Percentiles rank a stretch among this genome's conserved stretches.
Conservation (phyloP, 495 filamentous ascomycete genomes). For the Corynascus novoguineensis region DNA sequence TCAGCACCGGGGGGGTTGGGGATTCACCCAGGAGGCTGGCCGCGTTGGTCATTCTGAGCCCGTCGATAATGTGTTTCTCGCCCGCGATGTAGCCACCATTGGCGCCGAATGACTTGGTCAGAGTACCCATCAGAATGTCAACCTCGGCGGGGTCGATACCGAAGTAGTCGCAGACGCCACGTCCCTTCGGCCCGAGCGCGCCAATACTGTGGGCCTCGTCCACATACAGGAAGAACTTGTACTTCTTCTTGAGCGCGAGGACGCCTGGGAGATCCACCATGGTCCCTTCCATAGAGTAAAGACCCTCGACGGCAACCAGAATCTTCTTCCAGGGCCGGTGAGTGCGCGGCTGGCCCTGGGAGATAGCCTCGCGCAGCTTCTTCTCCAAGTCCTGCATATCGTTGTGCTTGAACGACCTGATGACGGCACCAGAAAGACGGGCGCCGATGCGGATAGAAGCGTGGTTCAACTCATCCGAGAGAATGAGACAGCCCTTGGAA, state of each 20-base stretch:
- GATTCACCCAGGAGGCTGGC: slow-evolving; percentile 84
- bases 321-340: slow-evolving; percentile 99
- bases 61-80: slow-evolving; percentile 86
- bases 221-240: slow-evolving; percentile 93
- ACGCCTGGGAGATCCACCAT: slow-evolving; percentile 94
- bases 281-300: slow-evolving; percentile 99
- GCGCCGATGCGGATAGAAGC: slow-evolving; percentile 93
- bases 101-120: slow-evolving; percentile 97
- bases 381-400: slow-evolving; percentile 83
- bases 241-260: slow-evolving; percentile 78
- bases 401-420: slow-evolving; percentile 95
- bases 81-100: slow-evolving; percentile 95
- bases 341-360: slow-evolving; percentile 91
- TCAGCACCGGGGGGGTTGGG: slow-evolving; percentile 76
- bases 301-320: slow-evolving; percentile 88
- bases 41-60: slow-evolving; percentile 78
- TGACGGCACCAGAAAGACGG: slow-evolving; percentile 88
- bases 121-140: slow-evolving; percentile 95
- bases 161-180: slow-evolving; percentile 97
- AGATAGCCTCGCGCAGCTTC: slow-evolving; percentile 81
- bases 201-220: slow-evolving; percentile 97
- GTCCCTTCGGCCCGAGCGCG: slow-evolving; percentile 78
- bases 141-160: slow-evolving; percentile 79
- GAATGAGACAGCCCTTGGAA: slow-evolving; percentile 83
- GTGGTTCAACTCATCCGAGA: slow-evolving; percentile 97